Evolutionary conservation across 2,329 filamentous ascomycete genomes (phyloP).

Genomic region (Colletotrichum zoysiae): DNA sequence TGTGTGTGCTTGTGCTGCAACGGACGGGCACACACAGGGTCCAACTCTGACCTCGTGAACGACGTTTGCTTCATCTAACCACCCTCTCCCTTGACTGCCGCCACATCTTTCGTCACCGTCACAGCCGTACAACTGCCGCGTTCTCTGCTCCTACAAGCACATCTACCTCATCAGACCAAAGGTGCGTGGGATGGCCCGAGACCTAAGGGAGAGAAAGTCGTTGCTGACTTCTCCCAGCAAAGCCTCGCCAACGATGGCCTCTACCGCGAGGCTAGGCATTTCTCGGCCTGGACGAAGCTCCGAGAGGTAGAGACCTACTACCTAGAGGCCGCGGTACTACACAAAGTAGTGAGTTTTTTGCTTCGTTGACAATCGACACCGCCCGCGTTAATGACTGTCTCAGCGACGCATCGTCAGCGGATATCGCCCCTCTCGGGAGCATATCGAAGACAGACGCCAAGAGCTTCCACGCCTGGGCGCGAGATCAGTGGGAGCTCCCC

Average conservation of each 20-base stretch:
- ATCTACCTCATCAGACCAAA: no score
- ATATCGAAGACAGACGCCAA: conserved; percentile 74
- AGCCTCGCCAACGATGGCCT: no score
- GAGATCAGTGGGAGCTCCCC: conserved; percentile 68
- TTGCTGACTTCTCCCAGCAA: no score
- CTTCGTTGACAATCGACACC: not conserved
- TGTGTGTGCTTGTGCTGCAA: not conserved
- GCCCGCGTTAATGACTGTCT: not conserved
- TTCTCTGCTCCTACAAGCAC: no score
- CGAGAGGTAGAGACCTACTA: no score
- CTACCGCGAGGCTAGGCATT: no score
- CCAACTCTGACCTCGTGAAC: not conserved
- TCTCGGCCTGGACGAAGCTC: no score
- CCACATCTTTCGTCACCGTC: not conserved
- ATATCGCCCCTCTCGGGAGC: conserved; percentile 68
- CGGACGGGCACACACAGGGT: not conserved
- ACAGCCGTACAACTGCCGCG: no score
- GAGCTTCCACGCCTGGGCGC: conserved; percentile 71
- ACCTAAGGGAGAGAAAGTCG: no score
- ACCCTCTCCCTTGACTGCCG: conserved; percentile 1
- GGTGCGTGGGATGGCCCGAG: no score
- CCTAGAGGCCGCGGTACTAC: conserved; percentile 58
- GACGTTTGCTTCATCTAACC: not conserved
- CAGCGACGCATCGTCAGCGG: conserved; percentile 64
- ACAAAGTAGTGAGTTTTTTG: conserved; percentile 63